Conservation (phyloP, 2,329 filamentous ascomycete genomes). For the Cladosporium phlei region DNA sequence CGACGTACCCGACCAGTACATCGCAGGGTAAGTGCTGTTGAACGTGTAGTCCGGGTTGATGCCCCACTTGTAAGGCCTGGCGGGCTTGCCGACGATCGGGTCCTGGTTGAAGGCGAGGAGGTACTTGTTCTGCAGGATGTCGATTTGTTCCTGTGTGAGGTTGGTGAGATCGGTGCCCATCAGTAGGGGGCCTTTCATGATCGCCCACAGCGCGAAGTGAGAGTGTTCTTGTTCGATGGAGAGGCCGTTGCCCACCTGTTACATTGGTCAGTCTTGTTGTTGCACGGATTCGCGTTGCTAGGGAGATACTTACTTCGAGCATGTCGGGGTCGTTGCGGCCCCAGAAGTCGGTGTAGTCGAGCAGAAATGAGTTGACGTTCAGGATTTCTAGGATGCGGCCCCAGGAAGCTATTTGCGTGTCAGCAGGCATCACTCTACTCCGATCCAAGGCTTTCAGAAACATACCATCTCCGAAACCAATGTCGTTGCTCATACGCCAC, state of each 20-base stretch:
- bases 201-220: conserved; percentile 48
- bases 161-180: conserved; percentile 44
- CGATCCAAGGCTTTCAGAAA: neutral
- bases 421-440: neutral
- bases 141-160: conserved; percentile 39
- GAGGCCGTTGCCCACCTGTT: conserved; percentile 34
- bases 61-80: conserved; percentile 44
- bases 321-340: conserved; percentile 38
- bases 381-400: conserved; percentile 30
- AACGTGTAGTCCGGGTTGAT: conserved; percentile 48
- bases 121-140: conserved; percentile 46
- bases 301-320: conserved; percentile 25
- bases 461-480: conserved; percentile 13
- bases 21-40: conserved; percentile 45
- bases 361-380: conserved; percentile 35
- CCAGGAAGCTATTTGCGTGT: conserved; percentile 15
- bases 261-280: neutral
- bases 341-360: conserved; percentile 35
- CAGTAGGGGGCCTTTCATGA: conserved; percentile 44
- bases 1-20: conserved; percentile 47
- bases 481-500: conserved; percentile 30
- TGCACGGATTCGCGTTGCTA: neutral
- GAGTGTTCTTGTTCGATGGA: conserved; percentile 39
- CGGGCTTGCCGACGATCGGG: conserved; percentile 39
- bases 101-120: conserved; percentile 49